Conservation (phyloP, 257 asterid species). For the Parsonsia alboflavescens region DNA sequence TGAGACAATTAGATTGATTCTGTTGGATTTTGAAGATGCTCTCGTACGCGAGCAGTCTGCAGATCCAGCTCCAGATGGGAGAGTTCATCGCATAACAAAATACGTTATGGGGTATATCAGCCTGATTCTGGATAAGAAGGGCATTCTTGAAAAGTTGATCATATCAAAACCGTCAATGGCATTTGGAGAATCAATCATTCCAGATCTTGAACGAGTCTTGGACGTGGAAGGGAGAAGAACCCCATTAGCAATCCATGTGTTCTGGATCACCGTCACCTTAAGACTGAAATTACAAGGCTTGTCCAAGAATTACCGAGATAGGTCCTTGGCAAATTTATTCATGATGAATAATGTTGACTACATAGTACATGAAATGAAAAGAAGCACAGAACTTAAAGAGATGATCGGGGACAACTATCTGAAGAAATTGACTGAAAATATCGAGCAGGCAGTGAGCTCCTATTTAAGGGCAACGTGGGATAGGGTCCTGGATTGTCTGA, state of each 20-base stretch:
- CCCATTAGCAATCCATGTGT: conserved; percentile 33
- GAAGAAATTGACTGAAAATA: conserved; percentile 30
- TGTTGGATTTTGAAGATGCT: conserved; percentile 45
- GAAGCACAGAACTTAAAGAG: conserved; percentile 29
- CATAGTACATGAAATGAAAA: conserved; percentile 34
- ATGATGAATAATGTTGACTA: conserved; percentile 48
- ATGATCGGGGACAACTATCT: conserved; percentile 46
- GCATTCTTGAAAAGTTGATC: conserved; percentile 33
- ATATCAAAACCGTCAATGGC: conserved; percentile 36
- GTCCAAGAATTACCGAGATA: conserved; percentile 37
- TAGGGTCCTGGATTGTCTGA: conserved; percentile 38
- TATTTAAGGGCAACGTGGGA: conserved; percentile 45
- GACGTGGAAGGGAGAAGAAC: conserved; percentile 33
- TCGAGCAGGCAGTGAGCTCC: conserved; percentile 20
- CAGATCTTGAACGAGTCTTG: conserved; percentile 27
- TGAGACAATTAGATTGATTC: conserved; percentile 37
- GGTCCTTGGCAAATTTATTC: conserved; percentile 34
- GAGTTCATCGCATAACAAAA: conserved; percentile 46
- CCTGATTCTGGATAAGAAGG: conserved; percentile 37
- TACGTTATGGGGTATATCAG: conserved; percentile 45
- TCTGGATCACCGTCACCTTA: conserved; percentile 39
- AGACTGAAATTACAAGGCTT: conserved; percentile 41
- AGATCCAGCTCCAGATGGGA: conserved; percentile 35
- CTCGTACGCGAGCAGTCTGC: conserved; percentile 38
- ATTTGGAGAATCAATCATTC: conserved; percentile 28